Evolutionary conservation across 2,329 filamentous ascomycete species (phyloP).

Genomic region (Ophiostoma piceae): DNA sequence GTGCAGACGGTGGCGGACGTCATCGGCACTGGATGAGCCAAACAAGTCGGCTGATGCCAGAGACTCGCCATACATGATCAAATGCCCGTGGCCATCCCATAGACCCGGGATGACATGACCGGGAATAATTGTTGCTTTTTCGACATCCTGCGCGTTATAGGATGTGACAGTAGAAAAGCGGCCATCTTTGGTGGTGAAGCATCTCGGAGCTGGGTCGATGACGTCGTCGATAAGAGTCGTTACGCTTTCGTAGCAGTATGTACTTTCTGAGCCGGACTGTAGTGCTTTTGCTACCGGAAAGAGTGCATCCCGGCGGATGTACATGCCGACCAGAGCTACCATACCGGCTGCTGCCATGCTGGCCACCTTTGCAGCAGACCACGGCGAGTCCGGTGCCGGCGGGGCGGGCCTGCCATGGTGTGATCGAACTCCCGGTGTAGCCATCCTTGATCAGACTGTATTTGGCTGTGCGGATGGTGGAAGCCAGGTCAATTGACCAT

Average conservation of each 20-base stretch:
- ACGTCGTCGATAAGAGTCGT: slow-evolving; percentile 38
- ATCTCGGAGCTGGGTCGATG: slow-evolving; percentile 36
- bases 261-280: slow-evolving; percentile 25
- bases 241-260: slow-evolving; percentile 42
- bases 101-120: slow-evolving; percentile 61
- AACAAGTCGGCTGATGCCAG: slow-evolving; percentile 62
- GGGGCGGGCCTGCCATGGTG: background rate
- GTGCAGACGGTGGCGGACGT: slow-evolving; percentile 49
- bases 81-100: slow-evolving; percentile 66
- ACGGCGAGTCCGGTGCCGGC: slow-evolving; percentile 7
- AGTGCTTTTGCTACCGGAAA: background rate
- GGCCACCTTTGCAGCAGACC: slow-evolving; percentile 1
- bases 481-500: background rate
- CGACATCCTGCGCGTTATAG: slow-evolving; percentile 30
- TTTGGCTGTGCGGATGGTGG: background rate
- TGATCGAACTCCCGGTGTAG: background rate
- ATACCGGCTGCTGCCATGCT: slow-evolving; percentile 11
- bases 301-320: background rate
- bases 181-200: slow-evolving; percentile 52
- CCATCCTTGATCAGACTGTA: background rate
- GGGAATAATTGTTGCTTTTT: slow-evolving; percentile 30
- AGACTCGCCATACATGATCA: slow-evolving; percentile 61
- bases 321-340: slow-evolving; percentile 15
- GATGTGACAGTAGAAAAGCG: slow-evolving; percentile 47
- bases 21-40: slow-evolving; percentile 49